phyloP scores from a whole-genome alignment of 2,329 filamentous ascomycete species.

The Volutella citrinella region DNA sequence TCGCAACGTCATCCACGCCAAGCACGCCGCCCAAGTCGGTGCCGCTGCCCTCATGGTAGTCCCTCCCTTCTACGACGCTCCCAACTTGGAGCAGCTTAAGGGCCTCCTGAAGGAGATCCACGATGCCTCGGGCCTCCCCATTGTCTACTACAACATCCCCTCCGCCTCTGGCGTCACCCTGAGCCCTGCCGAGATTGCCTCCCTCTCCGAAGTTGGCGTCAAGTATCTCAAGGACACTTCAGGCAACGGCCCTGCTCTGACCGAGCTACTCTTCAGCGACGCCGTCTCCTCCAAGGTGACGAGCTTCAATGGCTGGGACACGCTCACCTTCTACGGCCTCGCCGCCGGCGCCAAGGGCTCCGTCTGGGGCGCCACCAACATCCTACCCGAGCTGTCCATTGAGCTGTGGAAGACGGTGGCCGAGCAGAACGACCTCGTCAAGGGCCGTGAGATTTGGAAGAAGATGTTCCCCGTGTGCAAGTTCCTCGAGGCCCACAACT shows the following conservation, averaged over 20 bases:
- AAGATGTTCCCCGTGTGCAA: constrained; percentile 50
- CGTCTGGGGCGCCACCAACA: constrained; percentile 49
- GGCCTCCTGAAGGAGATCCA: constrained; percentile 42
- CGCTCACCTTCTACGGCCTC: constrained; percentile 50
- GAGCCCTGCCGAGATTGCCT: constrained; percentile 39
- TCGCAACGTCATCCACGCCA: constrained; percentile 26
- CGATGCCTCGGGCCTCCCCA: constrained; percentile 37
- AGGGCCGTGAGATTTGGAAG: constrained; percentile 43
- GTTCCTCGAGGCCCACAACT: constrained; percentile 47
- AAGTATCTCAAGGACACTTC: constrained; percentile 52
- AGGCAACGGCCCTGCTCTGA: constrained; percentile 47
- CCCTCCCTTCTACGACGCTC: constrained; percentile 47
- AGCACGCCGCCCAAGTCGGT: constrained; percentile 30
- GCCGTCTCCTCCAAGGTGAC: constrained; percentile 40
- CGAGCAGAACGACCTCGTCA: constrained; percentile 36
- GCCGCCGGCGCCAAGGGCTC: constrained; percentile 47
- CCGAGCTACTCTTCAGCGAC: constrained; percentile 43
- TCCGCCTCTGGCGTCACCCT: constrained; percentile 42
- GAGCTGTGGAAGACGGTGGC: constrained; percentile 44
- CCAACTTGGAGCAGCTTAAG: constrained; percentile 29
- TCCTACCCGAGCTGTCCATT: constrained; percentile 47
- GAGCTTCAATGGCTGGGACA: constrained; percentile 52
- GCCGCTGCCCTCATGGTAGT: constrained; percentile 46
- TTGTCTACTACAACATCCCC: constrained; percentile 52
- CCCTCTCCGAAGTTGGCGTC: constrained; percentile 42